Evolutionary conservation across 345 rosid species (phyloP).

Genomic region (Limnanthes douglasii): DNA sequence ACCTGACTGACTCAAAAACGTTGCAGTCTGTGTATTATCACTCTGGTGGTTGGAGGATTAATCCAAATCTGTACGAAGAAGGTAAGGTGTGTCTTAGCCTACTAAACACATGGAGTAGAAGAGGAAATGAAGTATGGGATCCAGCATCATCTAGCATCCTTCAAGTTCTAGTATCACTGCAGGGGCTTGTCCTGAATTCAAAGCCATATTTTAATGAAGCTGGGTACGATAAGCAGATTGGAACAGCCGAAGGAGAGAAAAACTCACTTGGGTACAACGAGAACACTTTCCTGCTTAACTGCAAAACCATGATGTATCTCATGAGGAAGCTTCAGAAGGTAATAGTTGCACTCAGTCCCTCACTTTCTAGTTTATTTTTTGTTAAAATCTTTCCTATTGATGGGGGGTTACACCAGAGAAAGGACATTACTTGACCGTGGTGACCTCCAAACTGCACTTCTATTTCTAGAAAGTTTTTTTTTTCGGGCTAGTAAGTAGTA

Average conservation of each 20-base stretch:
- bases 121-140: slow-evolving; percentile 97
- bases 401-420: too few species aligned
- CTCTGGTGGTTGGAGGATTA: slow-evolving; percentile 97
- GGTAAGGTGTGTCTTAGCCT: slow-evolving; percentile 99
- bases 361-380: slow-evolving; percentile 1
- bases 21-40: slow-evolving; percentile 86
- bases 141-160: slow-evolving; percentile 88
- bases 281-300: slow-evolving; percentile 76
- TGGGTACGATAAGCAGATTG: slow-evolving; percentile 86
- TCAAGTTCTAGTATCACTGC: slow-evolving; percentile 95
- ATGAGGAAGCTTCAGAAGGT: slow-evolving; percentile 91
- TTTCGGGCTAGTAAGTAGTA: too few species aligned
- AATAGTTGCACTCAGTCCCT: slow-evolving; percentile 4
- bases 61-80: slow-evolving; percentile 90
- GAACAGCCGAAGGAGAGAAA: slow-evolving; percentile 97
- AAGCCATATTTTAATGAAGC: slow-evolving; percentile 99
- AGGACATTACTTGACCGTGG: too few species aligned
- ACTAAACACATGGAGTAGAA: slow-evolving; percentile 92
- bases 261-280: slow-evolving; percentile 86
- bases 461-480: too few species aligned
- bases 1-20: slow-evolving; percentile 10
- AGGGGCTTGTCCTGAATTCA: slow-evolving; percentile 91
- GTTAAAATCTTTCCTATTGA: slow-evolving; percentile 5
- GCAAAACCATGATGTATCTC: slow-evolving; percentile 93
- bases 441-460: too few species aligned